Base-by-base conservation (phyloP, 2,329 filamentous ascomycete genomes). In the Taxawa tesnikishii region DNA sequence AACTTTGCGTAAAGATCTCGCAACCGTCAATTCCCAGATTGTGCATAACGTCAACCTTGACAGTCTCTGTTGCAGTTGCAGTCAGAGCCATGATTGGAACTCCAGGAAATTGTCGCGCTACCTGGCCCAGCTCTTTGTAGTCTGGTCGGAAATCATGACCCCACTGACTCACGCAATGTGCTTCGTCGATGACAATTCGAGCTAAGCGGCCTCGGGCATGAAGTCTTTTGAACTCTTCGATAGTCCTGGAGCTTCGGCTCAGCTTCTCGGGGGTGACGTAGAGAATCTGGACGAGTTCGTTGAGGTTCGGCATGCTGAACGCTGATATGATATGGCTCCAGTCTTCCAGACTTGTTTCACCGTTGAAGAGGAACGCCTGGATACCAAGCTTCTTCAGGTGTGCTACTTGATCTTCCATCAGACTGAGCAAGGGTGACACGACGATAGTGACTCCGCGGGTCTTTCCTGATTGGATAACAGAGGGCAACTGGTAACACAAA, bases 121-220 rank as follows among this genome's bases (percentile, higher is more conserved):
- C 63, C 37, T 75, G 68, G 16, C 87, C 84, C 4, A 98, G 65
- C 17, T 73, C 71, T 55, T 94, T 94, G 62, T 98, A 98, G 52
- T 96, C 88, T 1, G 87, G 88, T 28, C 92, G 75, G 52, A 98
- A 98, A 54, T 98, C 90, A 46, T 98, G 90, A 1, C 90, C 90
- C 90, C 90, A 98, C 63, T 98, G 87, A 55, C 90, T 96, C 15
- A 98, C 88, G 55, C 90, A 98, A 54, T 98, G 90, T n/a, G 90
- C 90, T 59, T 98, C 92, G 45, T 98, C 90, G 40, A 98, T 93
- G 32, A 98, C 90, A 29, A 98, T 74, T 15, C 90, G 75, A 11
- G 92, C 88, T 32, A 98, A 73, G 45, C 79, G 82, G 3, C 68
- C 63, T 31, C 74, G 74, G 10, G 58, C 56, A 53, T 94, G 70